Base-by-base conservation (phyloP, 257 asterid species). In the Gentiana dahurica region DNA sequence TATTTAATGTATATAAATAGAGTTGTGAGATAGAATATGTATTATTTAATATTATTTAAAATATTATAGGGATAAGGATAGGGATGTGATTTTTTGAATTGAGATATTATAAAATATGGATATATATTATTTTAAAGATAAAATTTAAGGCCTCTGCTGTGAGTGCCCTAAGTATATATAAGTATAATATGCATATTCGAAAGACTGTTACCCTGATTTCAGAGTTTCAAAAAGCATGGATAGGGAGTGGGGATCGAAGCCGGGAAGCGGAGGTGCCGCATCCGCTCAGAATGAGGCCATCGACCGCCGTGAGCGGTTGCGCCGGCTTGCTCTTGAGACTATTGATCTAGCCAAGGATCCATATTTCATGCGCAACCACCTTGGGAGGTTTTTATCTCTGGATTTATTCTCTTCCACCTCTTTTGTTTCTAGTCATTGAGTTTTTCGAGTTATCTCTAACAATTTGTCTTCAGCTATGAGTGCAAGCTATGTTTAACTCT, bases 251-350 rank as follows among this genome's bases (percentile, higher is more conserved):
- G 99, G 99, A 39, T 88, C 98, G 55, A 92, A 92, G 80, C 99
- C 99, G 36, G 99, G 99, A 12, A 75, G 99, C 73, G 97, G 98
- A 35, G 98, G 98, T 61, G 95, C 97, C 4, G 98, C 97, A 67
- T 61, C 98, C 69, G 86, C 95, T 52, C 98, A 92, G 61, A 92
- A 92, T 57, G 98, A 92, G 66, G 98, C 97, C 36, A 81, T 85
- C 43, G 95, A 92, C 77, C 95, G 98, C 55, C 95, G 97, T 4
- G 97, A 92, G 73, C 89, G 99, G 65, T 73, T 92, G 69, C 86
- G 95, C 6, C 68, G 97, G 36, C 81, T 92, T 10, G 99, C 99
- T 24, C 80, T 92, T 0, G 99, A 92, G 64, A 92, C 98, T 1
- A 92, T 88, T 46, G 97, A 92, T 72, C 74, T 92, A 37, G 98